Evolutionary conservation across 164 flowering plant genomes (phyloP), one percentile per base, ranked within the genome.

Genomic region (Buxus sempervirens): DNA sequence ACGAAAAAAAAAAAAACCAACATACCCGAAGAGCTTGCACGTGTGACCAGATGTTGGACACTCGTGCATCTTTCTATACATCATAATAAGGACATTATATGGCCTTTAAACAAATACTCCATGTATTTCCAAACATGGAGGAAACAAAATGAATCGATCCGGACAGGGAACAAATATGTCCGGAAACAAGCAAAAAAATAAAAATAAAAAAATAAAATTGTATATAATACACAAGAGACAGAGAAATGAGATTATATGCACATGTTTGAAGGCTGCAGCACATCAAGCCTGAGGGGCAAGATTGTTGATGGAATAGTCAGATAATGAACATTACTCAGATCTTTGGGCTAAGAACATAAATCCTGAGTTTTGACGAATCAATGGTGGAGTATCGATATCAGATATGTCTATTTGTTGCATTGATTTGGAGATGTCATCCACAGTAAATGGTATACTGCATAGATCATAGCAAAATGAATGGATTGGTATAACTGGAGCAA

Each of bases 381-480:
- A 70, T 19, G 90, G 85, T 21, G 98, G 99, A 73, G 99, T 95
- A 63, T 93, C 95, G 24, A 96, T 70, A 58, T 91, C 95, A 19
- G 86, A 75, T 62, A 88, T 74, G 22, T 93, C 98, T 56, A 93
- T 77, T 75, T 86, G 81, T 69, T 80, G 83, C 87, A 88, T 83
- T 20, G 97, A 85, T 74, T 90, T 91, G 67, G 96, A 91, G 67
- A 96, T 86, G 79, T 96, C 98, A 67, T 96, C 99, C 72, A 91
- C 89, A 0, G 97, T 74, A 82, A 96, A 96, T 0, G 98, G 99
- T 62, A 96, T 93, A 85, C 99, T 96, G 95, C 87, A 75, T 24
- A 42, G 26, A 58, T 24, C 51, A 67, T 15, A 22, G 9, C 54
- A 15, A 64, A 23, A 45, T 32, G 51, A 45, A 45, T 6, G 12